Conservation (phyloP, 345 rosid species). For the Linum trigynum region DNA sequence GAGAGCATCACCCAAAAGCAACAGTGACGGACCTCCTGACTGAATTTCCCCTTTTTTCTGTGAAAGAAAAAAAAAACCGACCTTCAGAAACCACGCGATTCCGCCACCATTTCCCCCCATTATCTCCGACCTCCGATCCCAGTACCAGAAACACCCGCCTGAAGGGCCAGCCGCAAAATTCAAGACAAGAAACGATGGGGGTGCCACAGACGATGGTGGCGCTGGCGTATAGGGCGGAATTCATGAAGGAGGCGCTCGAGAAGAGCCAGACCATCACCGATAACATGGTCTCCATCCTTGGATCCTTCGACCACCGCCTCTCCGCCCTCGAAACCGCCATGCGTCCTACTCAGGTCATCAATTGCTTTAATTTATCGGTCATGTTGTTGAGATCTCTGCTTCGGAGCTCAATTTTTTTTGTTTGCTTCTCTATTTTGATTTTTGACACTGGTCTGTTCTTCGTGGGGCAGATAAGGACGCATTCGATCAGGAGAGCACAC, state of each 20-base stretch:
- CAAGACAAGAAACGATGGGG: slow-evolving; percentile 30
- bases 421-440: slow-evolving; percentile 1
- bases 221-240: slow-evolving; percentile 45
- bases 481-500: slow-evolving; percentile 79
- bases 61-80: not conserved
- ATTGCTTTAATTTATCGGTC: not conserved
- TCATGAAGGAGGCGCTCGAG: slow-evolving; percentile 56
- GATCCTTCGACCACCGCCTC: slow-evolving; percentile 95
- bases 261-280: slow-evolving; percentile 89
- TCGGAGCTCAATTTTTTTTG: not conserved
- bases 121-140: not conserved
- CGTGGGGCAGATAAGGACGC: slow-evolving; percentile 62
- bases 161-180: too few species aligned
- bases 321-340: slow-evolving; percentile 96
- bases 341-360: slow-evolving; percentile 88
- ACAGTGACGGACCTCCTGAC: not conserved
- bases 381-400: not conserved
- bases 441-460: not conserved
- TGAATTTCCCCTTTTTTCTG: not conserved
- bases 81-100: not conserved
- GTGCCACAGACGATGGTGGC: slow-evolving; percentile 58
- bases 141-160: not conserved
- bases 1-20: not conserved
- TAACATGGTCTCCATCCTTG: slow-evolving; percentile 83
- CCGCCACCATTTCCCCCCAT: not conserved